Percentiles rank a stretch among this genome's conserved stretches.
Evolutionary conservation across 228 moss, liverwort and hornwort species (phyloP).

Genomic region (Sphagnum magellanicum): DNA sequence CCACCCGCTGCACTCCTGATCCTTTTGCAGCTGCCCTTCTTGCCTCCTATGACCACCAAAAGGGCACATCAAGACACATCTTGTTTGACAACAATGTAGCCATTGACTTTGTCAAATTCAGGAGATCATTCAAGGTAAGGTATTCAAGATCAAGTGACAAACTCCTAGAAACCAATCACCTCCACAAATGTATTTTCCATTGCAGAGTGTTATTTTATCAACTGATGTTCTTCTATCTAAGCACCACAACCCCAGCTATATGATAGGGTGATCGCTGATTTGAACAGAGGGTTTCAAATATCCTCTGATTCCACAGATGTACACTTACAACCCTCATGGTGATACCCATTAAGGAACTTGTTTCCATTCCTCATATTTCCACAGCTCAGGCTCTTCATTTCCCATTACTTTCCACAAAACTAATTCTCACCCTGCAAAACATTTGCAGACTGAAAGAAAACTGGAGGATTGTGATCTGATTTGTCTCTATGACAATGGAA

Average conservation of each 20-base stretch:
- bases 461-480: too few species aligned
- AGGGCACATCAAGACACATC: background rate
- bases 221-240: too few species aligned
- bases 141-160: background rate
- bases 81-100: background rate
- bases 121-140: background rate
- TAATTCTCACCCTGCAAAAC: too few species aligned
- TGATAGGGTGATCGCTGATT: background rate
- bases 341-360: background rate
- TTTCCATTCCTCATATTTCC: too few species aligned
- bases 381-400: background rate
- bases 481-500: too few species aligned
- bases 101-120: background rate
- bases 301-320: background rate
- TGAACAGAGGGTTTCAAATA: background rate
- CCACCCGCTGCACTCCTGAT: constrained; percentile 68
- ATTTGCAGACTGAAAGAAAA: too few species aligned
- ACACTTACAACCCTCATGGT: background rate
- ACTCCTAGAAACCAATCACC: background rate
- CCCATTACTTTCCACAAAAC: background rate
- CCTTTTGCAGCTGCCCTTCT: constrained; percentile 63
- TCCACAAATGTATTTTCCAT: too few species aligned
- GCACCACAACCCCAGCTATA: too few species aligned
- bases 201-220: too few species aligned
- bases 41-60: constrained; percentile 48